phyloP scores from a whole-genome alignment of 441 rosid genomes.

The Bocquillonia castaneifolia region DNA sequence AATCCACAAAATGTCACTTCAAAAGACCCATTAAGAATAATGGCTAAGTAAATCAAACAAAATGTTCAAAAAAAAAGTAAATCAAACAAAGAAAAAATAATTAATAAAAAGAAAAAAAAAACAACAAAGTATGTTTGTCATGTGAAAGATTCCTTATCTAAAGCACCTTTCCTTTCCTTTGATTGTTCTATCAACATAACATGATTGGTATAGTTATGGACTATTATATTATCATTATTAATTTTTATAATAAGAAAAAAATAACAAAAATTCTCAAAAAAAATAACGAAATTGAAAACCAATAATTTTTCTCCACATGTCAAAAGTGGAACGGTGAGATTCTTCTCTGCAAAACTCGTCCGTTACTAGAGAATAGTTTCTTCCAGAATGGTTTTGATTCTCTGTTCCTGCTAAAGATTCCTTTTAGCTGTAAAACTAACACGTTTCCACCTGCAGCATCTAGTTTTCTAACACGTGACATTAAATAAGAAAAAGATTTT shows the following conservation, averaged over 20 bases:
- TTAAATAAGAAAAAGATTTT: neutral
- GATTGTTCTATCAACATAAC: neutral
- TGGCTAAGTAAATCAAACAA: too few species aligned
- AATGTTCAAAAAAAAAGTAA: too few species aligned
- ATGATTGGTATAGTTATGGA: neutral
- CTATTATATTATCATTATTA: neutral
- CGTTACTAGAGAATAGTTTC: constrained; percentile 7
- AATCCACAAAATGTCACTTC: too few species aligned
- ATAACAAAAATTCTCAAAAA: neutral
- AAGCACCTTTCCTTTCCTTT: constrained; percentile 17
- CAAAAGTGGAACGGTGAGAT: neutral
- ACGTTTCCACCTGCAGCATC: constrained; percentile 9
- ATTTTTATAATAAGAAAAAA: neutral
- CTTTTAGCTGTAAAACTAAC: neutral
- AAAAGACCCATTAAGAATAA: too few species aligned
- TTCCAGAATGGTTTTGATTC: neutral
- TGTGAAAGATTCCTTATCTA: constrained; percentile 30
- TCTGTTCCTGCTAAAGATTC: neutral
- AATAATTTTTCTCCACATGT: constrained; percentile 13
- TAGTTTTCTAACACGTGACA: constrained; percentile 7
- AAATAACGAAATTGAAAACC: neutral
- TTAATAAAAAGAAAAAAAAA: neutral
- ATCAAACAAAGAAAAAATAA: too few species aligned
- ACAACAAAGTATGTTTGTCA: constrained; percentile 14
- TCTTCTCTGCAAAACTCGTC: constrained; percentile 12